Base-by-base conservation (phyloP, 2,329 filamentous ascomycete species). In the Penicillium janthinellum region DNA sequence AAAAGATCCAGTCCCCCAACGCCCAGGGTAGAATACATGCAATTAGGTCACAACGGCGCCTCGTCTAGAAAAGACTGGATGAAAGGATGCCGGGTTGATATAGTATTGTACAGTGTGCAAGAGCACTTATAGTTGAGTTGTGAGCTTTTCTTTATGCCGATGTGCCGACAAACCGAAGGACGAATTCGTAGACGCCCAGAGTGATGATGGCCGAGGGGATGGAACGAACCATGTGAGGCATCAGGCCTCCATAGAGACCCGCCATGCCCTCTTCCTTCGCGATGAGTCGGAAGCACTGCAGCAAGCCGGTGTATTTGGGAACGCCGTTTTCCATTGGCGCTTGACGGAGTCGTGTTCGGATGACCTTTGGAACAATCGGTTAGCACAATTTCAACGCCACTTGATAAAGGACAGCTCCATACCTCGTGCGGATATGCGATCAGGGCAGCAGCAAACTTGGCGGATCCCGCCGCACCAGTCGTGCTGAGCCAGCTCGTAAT, bases 371-470 rank as follows among this genome's bases (percentile, higher is more conserved):
- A 59, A 34, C 20, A 28, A 35, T 42, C 20, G 48, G 17, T 56
- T 3, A 54, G 39, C 14, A 53, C 12, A 14, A 20, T 14, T 28
- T 1, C 3, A 37, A 22, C 11, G 38, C 15, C 38, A 10, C 15
- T 14, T 51, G n/a, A 6, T 6, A 12, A 15, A 15, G 5, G 10
- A 4, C 11, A 4, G 1, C 14, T 31, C n/a, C 65, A 41, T 67
- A 73, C 73, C 68, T 76, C 73, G 49, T 76, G 72, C 14, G 73
- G 73, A 62, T 76, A 76, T 22, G 73, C 71, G 11, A 74, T 67
- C 50, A 75, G 55, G 42, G 68, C 69, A 12, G 73, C 72, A 59
- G 69, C 65, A 37, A 75, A 64, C 59, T 76, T 76, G 35, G 73
- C 73, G 52, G 73, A 69, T 42, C 69, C 72, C 1, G 73, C 71